Base-by-base conservation (phyloP, 306 rosid genomes). In the Prosopis cineraria region DNA sequence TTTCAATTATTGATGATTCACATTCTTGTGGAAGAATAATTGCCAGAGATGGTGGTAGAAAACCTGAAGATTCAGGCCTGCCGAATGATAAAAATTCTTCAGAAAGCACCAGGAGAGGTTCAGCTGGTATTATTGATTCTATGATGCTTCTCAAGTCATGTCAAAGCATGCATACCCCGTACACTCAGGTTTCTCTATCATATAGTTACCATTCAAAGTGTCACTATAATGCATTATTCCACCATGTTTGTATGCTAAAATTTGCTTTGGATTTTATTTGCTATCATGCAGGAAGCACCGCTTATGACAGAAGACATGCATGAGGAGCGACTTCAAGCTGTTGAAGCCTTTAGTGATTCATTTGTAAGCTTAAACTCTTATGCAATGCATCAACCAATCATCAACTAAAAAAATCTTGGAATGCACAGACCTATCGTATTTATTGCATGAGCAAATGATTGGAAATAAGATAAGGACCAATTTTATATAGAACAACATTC, bases 241-340 rank as follows among this genome's bases (percentile, higher is more conserved):
- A 33, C 59, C 76, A 74, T 36, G 47, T 22, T 74, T 70, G 66
- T 75, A 75, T 79, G 73, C 50, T 77, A 60, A 73, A 64, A 68
- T 20, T 37, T 69, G 50, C 48, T 68, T 41, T 74, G 79, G 5
- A 16, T 25, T 48, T 58, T 83, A 43, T 70, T 68, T 68, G 50
- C 80, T 53, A 62, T 85, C 69, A 58, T 68, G 60, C 83, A 95
- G 98, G 93, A 89, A 60, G 53, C 93, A 82, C 98, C 98, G 62
- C 95, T 95, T 37, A 89, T 92, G 98, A 95, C 98, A 47, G 98
- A 95, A 85, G 98, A 95, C 93, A 95, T 95, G 98, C 98, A 95
- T 77, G 98, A 95, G 86, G 98, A 95, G 81, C 89, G 98, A 76
- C 96, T 95, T 73, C 90, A 89, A 79, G 97, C 98, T 74, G 96